A percentile compares a stretch with the other conserved stretches of the same genome.
Evolutionary conservation across 1,284 basidiomycete species (phyloP).

Genomic region (Entoloma clypeatum): DNA sequence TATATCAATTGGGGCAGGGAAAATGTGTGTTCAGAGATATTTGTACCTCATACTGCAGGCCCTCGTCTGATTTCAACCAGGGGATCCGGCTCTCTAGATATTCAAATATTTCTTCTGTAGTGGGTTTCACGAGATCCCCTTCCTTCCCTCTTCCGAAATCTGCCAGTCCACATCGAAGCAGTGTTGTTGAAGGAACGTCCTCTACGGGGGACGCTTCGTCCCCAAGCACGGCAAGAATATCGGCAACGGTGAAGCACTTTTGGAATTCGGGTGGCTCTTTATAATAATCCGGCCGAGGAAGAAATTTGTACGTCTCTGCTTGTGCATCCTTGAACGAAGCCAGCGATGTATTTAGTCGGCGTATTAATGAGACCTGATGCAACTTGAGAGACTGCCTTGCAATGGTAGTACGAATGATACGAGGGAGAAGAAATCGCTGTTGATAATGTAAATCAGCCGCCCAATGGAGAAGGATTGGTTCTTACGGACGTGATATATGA

Average conservation of each 20-base stretch:
- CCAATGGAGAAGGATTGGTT: neutral
- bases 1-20: conserved; percentile 8
- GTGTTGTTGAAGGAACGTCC: conserved; percentile 45
- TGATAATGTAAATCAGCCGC: conserved; percentile 2
- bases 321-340: conserved; percentile 50
- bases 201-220: conserved; percentile 29
- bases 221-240: conserved; percentile 35
- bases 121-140: conserved; percentile 33
- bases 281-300: conserved; percentile 49
- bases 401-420: conserved; percentile 51
- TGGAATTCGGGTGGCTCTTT: conserved; percentile 47
- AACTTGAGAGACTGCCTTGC: conserved; percentile 57
- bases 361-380: conserved; percentile 55
- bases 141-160: conserved; percentile 43
- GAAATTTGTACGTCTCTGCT: conserved; percentile 45
- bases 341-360: conserved; percentile 50
- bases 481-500: conserved; percentile 59
- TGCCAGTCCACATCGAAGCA: conserved; percentile 59
- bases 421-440: conserved; percentile 66
- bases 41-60: conserved; percentile 48
- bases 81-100: conserved; percentile 52
- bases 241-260: conserved; percentile 44
- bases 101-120: conserved; percentile 56
- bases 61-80: conserved; percentile 52
- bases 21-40: conserved; percentile 2